Base-by-base conservation (phyloP, 352 stramenopile genomes). In the Globisporangium splendens region DNA sequence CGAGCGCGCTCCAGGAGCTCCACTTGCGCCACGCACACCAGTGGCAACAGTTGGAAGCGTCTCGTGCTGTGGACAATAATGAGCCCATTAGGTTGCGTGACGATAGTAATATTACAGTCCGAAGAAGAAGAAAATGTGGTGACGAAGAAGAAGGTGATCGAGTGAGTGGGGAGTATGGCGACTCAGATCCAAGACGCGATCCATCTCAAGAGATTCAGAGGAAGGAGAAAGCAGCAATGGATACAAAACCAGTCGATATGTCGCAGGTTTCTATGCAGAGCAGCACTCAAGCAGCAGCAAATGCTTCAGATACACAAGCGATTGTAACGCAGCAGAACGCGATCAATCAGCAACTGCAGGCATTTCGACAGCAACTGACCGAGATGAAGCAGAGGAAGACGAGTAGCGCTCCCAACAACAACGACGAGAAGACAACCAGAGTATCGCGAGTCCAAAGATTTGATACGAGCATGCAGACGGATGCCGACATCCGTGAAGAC, bases 301-400 rank as follows among this genome's bases (percentile, higher is more conserved):
- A 11, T 10, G 28, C 28, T 35, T 35, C 28, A 8, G 54, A 60
- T 12, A 21, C 44, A 13, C 41, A 44, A 8, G 54, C 44, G 31
- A 61, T 79, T 13, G 59, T 62, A 3, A 50, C 56, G 2, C 68
- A 77, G 28, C 67, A 87, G 43, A 62, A 46, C 17, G 46, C 69
- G 48, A 73, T 87, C 13, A 66, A 63, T 24, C 55, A 50, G 1
- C 70, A 85, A 43, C 35, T 87, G 13, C 65, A 80, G 43, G 61
- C 64, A 1, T 66, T 87, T 31, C 72, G 72, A n/a, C 67, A 63
- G 41, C 72, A 85, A 46, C 35, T 85, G 46, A 61, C 46, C 17
- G 73, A 75, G 21, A 81, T 84, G 49, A 65, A 85, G 66, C 62
- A 73, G 28, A 78, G 67, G 68, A 66, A 75, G 38, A 57, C 66